Percentiles rank a stretch among this genome's conserved stretches.
Evolutionary conservation across 805 yeast genomes (phyloP).

Genomic region (Myxozyma vanderwaltii): DNA sequence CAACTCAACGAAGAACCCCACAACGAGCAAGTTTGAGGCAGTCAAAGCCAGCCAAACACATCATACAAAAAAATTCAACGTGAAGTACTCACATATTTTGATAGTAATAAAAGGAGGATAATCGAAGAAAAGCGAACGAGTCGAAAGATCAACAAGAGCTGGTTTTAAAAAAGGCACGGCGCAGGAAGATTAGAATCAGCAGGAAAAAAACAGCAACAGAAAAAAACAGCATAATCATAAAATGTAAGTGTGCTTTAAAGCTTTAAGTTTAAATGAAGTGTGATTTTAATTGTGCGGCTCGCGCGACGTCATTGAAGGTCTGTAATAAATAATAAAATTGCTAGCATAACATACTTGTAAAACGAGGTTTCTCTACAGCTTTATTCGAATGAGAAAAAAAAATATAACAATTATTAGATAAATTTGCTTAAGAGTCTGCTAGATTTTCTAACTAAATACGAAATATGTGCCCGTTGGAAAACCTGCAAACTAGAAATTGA

Average conservation of each 20-base stretch:
- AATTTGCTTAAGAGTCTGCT: too few relatives aligned
- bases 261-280: background rate
- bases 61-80: background rate
- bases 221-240: background rate
- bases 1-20: background rate
- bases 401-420: too few relatives aligned
- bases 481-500: too few relatives aligned
- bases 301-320: slow-evolving; percentile 2
- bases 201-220: slow-evolving; percentile 12
- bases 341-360: too few relatives aligned
- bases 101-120: background rate
- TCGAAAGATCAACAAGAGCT: slow-evolving; percentile 5
- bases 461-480: too few relatives aligned
- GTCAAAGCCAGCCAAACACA: background rate
- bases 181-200: slow-evolving; percentile 19
- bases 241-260: background rate
- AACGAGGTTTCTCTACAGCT: background rate
- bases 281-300: slow-evolving; percentile 2
- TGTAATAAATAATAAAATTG: too few relatives aligned
- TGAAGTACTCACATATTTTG: background rate
- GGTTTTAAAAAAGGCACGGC: background rate
- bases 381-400: background rate
- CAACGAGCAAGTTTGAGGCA: background rate
- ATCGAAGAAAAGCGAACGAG: background rate
- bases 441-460: too few relatives aligned